A percentile compares a stretch with the other conserved stretches of the same genome.
These are phyloP conservation scores for Colletotrichum ledebouriae DNA, from an alignment of 2,329 filamentous ascomycete genomes.

Conservation along the genomic window DNA sequence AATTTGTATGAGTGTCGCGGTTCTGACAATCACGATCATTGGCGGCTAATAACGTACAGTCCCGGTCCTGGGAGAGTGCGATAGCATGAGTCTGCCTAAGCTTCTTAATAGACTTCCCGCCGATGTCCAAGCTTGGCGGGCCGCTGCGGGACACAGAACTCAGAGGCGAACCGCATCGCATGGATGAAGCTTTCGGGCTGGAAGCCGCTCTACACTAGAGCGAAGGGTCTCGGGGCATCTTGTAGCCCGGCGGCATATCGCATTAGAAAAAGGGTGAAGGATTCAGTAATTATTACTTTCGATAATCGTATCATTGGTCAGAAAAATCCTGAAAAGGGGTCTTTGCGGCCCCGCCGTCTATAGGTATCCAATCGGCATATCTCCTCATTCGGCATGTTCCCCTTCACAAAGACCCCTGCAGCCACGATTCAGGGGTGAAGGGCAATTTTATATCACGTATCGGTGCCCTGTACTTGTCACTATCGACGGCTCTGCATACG, in stretches of 20 bases:
- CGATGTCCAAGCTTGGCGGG: constrained; percentile 7
- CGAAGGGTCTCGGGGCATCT: constrained; percentile 7
- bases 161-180: background rate
- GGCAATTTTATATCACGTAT: constrained; percentile 30
- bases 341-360: constrained; percentile 5
- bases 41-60: too few relatives aligned
- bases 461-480: constrained; percentile 21
- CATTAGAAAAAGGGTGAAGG: too few relatives aligned
- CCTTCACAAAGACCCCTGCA: constrained; percentile 4
- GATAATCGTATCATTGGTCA: constrained; percentile 7
- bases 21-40: too few relatives aligned
- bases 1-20: too few relatives aligned
- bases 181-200: background rate
- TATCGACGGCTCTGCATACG: constrained; percentile 16
- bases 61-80: background rate
- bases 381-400: constrained; percentile 27
- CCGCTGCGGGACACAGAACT: background rate
- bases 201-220: background rate
- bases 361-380: constrained; percentile 6
- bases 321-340: constrained; percentile 3
- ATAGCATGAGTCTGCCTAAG: background rate
- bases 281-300: constrained; percentile 14
- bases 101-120: constrained; percentile 12
- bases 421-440: constrained; percentile 7
- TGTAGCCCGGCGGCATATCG: background rate